Evolutionary conservation across 2,329 filamentous ascomycete genomes (phyloP), one percentile per base, ranked within the genome.

Genomic region (Elsinoe perseae): DNA sequence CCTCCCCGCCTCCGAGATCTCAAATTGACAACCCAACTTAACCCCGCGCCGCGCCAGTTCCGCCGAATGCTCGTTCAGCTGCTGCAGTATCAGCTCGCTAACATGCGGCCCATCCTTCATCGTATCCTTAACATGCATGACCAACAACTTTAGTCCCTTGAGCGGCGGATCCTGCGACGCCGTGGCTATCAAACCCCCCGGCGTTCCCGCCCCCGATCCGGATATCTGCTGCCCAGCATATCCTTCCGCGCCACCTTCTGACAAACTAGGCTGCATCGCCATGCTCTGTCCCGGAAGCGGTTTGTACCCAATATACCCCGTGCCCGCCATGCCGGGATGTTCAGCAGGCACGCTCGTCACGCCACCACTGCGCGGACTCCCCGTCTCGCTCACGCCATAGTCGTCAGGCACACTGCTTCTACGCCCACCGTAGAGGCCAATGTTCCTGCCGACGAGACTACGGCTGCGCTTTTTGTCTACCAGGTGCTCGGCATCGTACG

Each of bases 101-200:
- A 79, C 82, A 48, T 73, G 69, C 23, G 81, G 81, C 0, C 83
- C 88, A 66, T 95, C 90, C 7, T 78, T 75, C 56, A 96, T 73
- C 20, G 80, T 85, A 61, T 97, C 92, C 69, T 98, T 98, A 65
- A 97, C 81, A 67, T 98, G 93, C 34, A 97, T 97, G 56, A 97
- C 82, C 50, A 96, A 84, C 1, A 98, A 76, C 60, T 83, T 86
- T 25, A 97, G 68, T 0, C 89, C 90, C 54, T 77, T 75, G 3
- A 98, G 75, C 5, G 84, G 83, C 50, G 65, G 66, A 5, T 59
- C 55, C 27, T 36, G 48, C 16, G 36, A 16, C 10, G 27, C 44
- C 23, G 44, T 14, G 8, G 44, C 27, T 10, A n/a, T 23, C 16
- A 50, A n/a, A n/a, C n/a, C n/a, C n/a, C n/a, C n/a, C n/a, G n/a